A percentile compares a stretch with the other conserved stretches of the same genome.
Evolutionary conservation across 352 stramenopile genomes (phyloP).

Genomic region (Pythium chondricola): DNA sequence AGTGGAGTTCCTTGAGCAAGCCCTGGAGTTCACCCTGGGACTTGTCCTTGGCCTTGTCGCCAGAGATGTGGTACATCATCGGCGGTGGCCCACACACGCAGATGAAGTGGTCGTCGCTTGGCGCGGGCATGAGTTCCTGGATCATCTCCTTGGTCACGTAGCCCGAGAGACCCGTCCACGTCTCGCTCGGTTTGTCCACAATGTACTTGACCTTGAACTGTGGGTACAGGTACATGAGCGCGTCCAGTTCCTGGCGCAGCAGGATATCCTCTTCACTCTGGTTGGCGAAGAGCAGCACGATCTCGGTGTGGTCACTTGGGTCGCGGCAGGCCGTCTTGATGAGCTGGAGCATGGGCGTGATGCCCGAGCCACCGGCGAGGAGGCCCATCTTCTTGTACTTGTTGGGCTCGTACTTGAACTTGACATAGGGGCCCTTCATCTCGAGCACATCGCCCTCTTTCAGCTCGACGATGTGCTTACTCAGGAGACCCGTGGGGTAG

Average conservation of each 20-base stretch:
- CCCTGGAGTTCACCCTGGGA: conserved; percentile 81
- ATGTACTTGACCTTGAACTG: conserved; percentile 74
- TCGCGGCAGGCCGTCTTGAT: conserved; percentile 82
- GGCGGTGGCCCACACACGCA: conserved; percentile 86
- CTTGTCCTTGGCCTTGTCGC: conserved; percentile 82
- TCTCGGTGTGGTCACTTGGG: conserved; percentile 18
- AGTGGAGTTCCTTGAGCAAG: conserved; percentile 79
- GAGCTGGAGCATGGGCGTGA: conserved; percentile 89
- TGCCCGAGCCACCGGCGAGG: conserved; percentile 86
- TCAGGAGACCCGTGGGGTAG: conserved; percentile 81
- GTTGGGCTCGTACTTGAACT: conserved; percentile 86
- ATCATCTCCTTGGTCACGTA: conserved; percentile 84
- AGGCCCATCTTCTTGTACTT: conserved; percentile 86
- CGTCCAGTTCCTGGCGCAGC: conserved; percentile 80
- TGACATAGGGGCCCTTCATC: conserved; percentile 87
- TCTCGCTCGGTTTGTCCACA: conserved; percentile 57
- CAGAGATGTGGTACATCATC: conserved; percentile 88
- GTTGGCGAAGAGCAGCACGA: conserved; percentile 30
- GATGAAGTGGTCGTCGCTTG: conserved; percentile 74
- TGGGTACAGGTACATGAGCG: conserved; percentile 74
- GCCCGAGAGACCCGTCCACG: conserved; percentile 63
- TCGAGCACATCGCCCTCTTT: conserved; percentile 82
- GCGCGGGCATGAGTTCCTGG: conserved; percentile 68
- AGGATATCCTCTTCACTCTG: conserved; percentile 86
- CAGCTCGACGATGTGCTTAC: conserved; percentile 81